phyloP scores from a whole-genome alignment of 2,329 filamentous ascomycete species.

The Plectosphaerella plurivora region DNA sequence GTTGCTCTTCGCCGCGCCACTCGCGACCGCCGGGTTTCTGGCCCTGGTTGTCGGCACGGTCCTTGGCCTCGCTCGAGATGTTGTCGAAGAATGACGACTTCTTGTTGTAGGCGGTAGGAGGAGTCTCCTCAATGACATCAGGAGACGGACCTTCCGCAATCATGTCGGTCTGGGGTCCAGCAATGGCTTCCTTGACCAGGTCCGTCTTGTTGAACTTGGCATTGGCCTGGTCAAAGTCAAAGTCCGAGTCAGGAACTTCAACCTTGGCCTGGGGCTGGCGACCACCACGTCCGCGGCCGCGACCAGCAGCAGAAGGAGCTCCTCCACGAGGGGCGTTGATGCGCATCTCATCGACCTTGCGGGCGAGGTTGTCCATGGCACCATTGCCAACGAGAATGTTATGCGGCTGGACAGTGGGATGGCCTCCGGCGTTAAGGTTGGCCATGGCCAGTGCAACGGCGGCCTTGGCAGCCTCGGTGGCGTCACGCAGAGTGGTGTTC shows the following conservation, averaged over 20 bases:
- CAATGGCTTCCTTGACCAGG: slow-evolving; percentile 82
- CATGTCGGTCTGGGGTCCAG: slow-evolving; percentile 58
- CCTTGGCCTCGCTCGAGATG: slow-evolving; percentile 89
- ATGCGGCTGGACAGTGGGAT: neutral
- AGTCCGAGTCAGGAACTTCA: slow-evolving; percentile 86
- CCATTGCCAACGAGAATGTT: slow-evolving; percentile 32
- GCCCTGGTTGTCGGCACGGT: slow-evolving; percentile 69
- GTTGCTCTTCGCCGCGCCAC: slow-evolving; percentile 89
- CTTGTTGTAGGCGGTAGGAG: slow-evolving; percentile 72
- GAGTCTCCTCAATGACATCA: slow-evolving; percentile 11
- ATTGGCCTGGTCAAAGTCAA: slow-evolving; percentile 70
- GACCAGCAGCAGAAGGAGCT: slow-evolving; percentile 30
- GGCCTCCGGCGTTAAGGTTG: slow-evolving; percentile 46
- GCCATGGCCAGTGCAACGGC: slow-evolving; percentile 80
- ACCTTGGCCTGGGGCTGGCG: slow-evolving; percentile 58
- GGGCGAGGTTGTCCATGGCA: slow-evolving; percentile 65
- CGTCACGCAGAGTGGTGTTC: slow-evolving; percentile 50
- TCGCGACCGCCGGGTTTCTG: slow-evolving; percentile 74
- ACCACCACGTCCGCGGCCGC: slow-evolving; percentile 42
- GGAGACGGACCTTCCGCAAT: slow-evolving; percentile 27
- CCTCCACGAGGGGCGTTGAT: slow-evolving; percentile 50
- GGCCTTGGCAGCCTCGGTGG: slow-evolving; percentile 69
- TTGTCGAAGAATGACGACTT: slow-evolving; percentile 94
- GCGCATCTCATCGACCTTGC: slow-evolving; percentile 74
- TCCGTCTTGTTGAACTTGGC: slow-evolving; percentile 44